A percentile compares a stretch with the other conserved stretches of the same genome.
These are phyloP conservation scores for Cerrena zonata DNA, from an alignment of 1,284 basidiomycete species.

Conservation along the genomic window DNA sequence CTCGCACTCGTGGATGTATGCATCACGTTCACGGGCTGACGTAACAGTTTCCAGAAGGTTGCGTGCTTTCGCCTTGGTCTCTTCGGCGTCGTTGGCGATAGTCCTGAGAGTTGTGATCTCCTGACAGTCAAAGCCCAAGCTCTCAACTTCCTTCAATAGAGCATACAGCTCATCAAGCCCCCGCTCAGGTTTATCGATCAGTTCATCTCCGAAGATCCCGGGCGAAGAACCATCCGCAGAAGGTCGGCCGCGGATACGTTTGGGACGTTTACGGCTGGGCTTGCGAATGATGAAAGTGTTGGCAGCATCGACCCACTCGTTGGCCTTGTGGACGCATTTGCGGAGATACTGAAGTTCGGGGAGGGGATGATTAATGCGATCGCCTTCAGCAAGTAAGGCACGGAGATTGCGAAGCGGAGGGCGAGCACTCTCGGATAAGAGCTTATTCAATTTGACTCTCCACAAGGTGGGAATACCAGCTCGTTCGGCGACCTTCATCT, in stretches of 20 bases:
- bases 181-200: constrained; percentile 63
- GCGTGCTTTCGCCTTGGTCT: constrained; percentile 51
- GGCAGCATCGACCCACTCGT: constrained; percentile 78
- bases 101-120: constrained; percentile 59
- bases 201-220: constrained; percentile 7
- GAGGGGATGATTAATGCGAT: constrained; percentile 73
- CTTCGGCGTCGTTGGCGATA: constrained; percentile 62
- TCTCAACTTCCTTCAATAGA: constrained; percentile 65
- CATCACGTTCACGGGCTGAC: constrained; percentile 43
- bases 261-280: constrained; percentile 67
- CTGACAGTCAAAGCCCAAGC: constrained; percentile 73
- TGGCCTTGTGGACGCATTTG: constrained; percentile 75
- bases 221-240: constrained; percentile 28
- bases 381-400: constrained; percentile 78
- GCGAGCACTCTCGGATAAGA: constrained; percentile 61
- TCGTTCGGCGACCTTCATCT: constrained; percentile 60
- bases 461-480: constrained; percentile 74
- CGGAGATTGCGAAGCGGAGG: constrained; percentile 75
- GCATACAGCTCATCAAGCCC: constrained; percentile 61
- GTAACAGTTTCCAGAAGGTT: constrained; percentile 37
- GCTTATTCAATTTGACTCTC: constrained; percentile 64
- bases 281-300: constrained; percentile 69
- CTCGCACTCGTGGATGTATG: constrained; percentile 64
- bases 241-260: constrained; percentile 40
- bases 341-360: constrained; percentile 69